A percentile compares a stretch with the other conserved stretches of the same genome.
These are phyloP conservation scores for Suillus occidentalis DNA, from an alignment of 768 basidiomycete species.

Conservation along the genomic window DNA sequence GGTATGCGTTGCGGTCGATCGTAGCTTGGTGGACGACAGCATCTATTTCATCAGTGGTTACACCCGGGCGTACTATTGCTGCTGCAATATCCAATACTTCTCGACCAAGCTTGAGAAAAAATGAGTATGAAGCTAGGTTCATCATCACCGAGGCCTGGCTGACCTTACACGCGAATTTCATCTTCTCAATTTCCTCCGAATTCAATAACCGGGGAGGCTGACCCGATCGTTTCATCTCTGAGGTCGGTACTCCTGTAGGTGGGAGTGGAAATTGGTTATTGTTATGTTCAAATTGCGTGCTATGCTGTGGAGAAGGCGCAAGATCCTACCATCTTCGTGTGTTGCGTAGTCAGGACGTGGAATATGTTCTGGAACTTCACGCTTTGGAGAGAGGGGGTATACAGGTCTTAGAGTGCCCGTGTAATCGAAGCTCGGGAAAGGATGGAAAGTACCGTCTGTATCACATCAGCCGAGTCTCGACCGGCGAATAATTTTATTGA, in stretches of 20 bases:
- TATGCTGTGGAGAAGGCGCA: conserved; percentile 28
- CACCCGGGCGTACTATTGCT: conserved; percentile 81
- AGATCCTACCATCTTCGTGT: conserved; percentile 53
- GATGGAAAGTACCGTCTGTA: conserved; percentile 76
- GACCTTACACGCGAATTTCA: conserved; percentile 85
- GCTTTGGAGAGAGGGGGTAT: conserved; percentile 83
- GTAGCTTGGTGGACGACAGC: conserved; percentile 89
- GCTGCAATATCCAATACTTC: conserved; percentile 95
- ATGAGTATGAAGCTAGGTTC: neutral
- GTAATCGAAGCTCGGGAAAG: conserved; percentile 74
- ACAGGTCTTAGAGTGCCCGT: conserved; percentile 78
- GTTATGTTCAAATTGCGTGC: conserved; percentile 23
- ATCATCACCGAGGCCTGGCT: conserved; percentile 26
- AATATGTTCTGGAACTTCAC: conserved; percentile 81
- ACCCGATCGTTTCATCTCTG: conserved; percentile 58
- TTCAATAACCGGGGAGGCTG: conserved; percentile 66
- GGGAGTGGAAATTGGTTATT: conserved; percentile 3
- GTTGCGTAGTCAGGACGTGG: conserved; percentile 83
- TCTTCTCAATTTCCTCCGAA: conserved; percentile 80
- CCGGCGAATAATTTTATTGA: neutral
- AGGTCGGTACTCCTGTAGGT: conserved; percentile 53
- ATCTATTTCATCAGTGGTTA: conserved; percentile 96
- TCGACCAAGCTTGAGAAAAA: conserved; percentile 62
- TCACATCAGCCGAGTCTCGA: conserved; percentile 4
- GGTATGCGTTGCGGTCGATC: conserved; percentile 90